Conservation (phyloP, 139 green algal genomes). For the Chlorella sp. region DNA sequence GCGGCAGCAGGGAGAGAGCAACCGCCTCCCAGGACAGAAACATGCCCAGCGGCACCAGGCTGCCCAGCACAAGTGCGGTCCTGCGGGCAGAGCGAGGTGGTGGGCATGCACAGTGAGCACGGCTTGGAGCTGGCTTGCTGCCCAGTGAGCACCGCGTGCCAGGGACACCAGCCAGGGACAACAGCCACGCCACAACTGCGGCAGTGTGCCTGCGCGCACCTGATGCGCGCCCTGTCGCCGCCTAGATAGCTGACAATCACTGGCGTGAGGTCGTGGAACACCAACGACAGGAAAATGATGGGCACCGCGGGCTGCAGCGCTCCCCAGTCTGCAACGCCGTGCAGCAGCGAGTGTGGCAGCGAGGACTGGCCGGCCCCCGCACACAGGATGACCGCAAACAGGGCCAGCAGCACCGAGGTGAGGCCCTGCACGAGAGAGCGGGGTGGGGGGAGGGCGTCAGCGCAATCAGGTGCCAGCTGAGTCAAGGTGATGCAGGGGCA, state of each 20-base stretch:
- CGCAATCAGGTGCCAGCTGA: not conserved
- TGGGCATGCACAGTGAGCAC: not conserved
- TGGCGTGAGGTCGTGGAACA: constrained; percentile 83
- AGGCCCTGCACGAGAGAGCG: constrained; percentile 26
- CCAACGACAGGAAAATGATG: constrained; percentile 76
- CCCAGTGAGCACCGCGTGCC: too few relatives aligned
- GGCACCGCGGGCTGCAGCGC: constrained; percentile 51
- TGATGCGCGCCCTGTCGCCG: constrained; percentile 55
- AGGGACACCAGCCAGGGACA: not conserved
- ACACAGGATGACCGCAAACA: constrained; percentile 53
- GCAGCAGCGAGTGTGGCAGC: constrained; percentile 29
- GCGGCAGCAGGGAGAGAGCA: constrained; percentile 18
- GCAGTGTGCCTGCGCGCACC: not conserved
- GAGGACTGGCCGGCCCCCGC: constrained; percentile 34
- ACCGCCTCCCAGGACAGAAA: constrained; percentile 73
- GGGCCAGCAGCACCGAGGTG: constrained; percentile 46
- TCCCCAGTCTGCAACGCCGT: constrained; percentile 40
- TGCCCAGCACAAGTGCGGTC: constrained; percentile 57
- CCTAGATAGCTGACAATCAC: constrained; percentile 71
- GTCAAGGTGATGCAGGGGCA: not conserved
- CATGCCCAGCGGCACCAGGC: constrained; percentile 68
- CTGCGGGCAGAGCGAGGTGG: constrained; percentile 17
- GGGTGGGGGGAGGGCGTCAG: not conserved
- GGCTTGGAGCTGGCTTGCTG: too few relatives aligned
- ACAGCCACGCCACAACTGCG: too few relatives aligned